Conservation (phyloP, 1,284 basidiomycete species). For the Coniophora puteana region DNA sequence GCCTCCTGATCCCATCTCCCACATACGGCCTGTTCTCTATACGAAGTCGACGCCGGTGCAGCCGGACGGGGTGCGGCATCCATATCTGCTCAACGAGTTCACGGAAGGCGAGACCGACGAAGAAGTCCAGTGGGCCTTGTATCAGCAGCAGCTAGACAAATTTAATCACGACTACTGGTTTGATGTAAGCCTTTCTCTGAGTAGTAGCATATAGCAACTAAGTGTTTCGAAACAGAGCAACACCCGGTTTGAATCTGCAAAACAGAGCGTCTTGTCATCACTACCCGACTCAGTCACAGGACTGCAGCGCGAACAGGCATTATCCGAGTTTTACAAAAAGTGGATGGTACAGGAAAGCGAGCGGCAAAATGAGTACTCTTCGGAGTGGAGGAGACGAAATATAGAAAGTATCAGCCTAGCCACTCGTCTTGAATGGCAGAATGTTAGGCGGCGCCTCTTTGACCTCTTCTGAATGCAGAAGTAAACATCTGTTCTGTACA, state of each 20-base stretch:
- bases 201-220: background rate
- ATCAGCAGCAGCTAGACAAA: slow-evolving; percentile 62
- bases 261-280: slow-evolving; percentile 50
- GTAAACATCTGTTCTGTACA: too few species aligned
- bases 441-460: slow-evolving; percentile 27
- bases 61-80: slow-evolving; percentile 41
- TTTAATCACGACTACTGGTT: slow-evolving; percentile 76
- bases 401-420: slow-evolving; percentile 49
- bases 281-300: slow-evolving; percentile 47
- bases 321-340: slow-evolving; percentile 66
- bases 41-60: slow-evolving; percentile 49
- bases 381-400: slow-evolving; percentile 61
- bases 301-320: slow-evolving; percentile 56
- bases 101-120: slow-evolving; percentile 34
- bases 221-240: slow-evolving; percentile 54
- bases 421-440: slow-evolving; percentile 46
- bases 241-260: slow-evolving; percentile 64
- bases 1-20: slow-evolving; percentile 71
- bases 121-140: slow-evolving; percentile 67
- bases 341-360: slow-evolving; percentile 67
- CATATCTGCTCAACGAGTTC: slow-evolving; percentile 74
- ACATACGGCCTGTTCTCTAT: slow-evolving; percentile 74
- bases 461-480: too few species aligned
- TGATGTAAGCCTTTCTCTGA: slow-evolving; percentile 48
- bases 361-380: slow-evolving; percentile 54